Evolutionary conservation across 2,329 filamentous ascomycete genomes (phyloP).

Genomic region (Neonectria ditissima): DNA sequence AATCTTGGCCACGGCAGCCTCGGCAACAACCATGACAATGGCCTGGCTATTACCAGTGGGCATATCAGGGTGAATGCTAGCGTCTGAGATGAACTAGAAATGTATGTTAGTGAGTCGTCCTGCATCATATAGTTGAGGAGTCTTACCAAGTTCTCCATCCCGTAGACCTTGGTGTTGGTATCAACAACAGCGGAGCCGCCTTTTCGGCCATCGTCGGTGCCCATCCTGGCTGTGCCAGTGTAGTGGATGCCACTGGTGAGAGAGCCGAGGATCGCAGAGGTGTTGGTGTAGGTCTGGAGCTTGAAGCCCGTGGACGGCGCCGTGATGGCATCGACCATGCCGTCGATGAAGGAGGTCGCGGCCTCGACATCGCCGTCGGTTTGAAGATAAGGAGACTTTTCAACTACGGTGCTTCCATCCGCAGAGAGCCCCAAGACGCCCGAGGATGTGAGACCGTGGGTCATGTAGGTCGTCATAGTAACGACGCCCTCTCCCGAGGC

Average conservation of each 20-base stretch:
- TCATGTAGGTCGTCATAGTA: constrained; percentile 70
- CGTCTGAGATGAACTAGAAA: constrained; percentile 69
- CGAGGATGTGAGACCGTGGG: constrained; percentile 70
- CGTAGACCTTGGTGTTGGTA: constrained; percentile 70
- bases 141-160: constrained; percentile 69
- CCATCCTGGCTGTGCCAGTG: constrained; percentile 71
- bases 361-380: constrained; percentile 69
- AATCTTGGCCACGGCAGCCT: constrained; percentile 63
- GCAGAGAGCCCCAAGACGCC: constrained; percentile 71
- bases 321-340: constrained; percentile 65
- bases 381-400: constrained; percentile 69
- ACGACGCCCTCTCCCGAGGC: constrained; percentile 68
- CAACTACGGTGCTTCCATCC: constrained; percentile 68
- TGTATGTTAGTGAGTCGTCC: not conserved
- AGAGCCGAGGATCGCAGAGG: constrained; percentile 45
- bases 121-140: fast-evolving
- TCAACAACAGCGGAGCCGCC: constrained; percentile 71
- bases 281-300: constrained; percentile 32
- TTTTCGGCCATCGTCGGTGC: constrained; percentile 64
- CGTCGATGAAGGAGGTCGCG: constrained; percentile 74
- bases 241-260: constrained; percentile 59
- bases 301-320: constrained; percentile 35
- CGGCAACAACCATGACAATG: constrained; percentile 71
- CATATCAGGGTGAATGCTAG: constrained; percentile 75
- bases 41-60: constrained; percentile 74